Evolutionary conservation across 164 flowering plant genomes (phyloP).

Genomic region (Amborella trichopoda): DNA sequence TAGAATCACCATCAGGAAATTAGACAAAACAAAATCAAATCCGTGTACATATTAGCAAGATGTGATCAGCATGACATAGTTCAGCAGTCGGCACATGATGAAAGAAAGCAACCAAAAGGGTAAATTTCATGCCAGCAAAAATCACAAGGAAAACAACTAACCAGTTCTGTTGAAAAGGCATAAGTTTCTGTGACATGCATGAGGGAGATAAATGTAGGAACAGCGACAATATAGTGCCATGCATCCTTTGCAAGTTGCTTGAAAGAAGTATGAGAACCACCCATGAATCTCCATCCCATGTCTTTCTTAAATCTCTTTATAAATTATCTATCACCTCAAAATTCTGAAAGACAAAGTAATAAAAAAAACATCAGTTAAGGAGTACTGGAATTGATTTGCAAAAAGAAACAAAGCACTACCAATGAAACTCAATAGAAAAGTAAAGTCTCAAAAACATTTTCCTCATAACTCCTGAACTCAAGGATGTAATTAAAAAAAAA

Average conservation of each 20-base stretch:
- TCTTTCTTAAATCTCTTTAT: background rate
- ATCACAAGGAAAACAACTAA: background rate
- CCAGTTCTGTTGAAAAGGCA: slow-evolving; percentile 2
- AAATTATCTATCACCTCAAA: no score
- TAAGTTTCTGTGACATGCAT: background rate
- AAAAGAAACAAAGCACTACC: no score
- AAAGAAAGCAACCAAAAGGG: background rate
- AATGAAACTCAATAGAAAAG: no score
- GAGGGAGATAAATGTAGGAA: background rate
- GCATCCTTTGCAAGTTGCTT: slow-evolving; percentile 1
- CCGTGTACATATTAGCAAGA: no score
- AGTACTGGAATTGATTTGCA: no score
- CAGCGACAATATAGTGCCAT: background rate
- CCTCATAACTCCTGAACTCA: no score
- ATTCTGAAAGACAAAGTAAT: no score
- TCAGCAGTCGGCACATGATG: no score
- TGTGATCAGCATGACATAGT: no score
- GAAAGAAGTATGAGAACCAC: background rate
- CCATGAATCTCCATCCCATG: background rate
- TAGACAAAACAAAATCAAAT: background rate
- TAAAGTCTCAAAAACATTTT: no score
- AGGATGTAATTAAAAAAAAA: no score
- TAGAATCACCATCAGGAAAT: background rate
- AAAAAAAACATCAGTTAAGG: no score
- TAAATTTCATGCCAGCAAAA: background rate